Evolutionary conservation across 805 yeast species (phyloP).

Genomic region (Tetrapisispora iriomotensis): DNA sequence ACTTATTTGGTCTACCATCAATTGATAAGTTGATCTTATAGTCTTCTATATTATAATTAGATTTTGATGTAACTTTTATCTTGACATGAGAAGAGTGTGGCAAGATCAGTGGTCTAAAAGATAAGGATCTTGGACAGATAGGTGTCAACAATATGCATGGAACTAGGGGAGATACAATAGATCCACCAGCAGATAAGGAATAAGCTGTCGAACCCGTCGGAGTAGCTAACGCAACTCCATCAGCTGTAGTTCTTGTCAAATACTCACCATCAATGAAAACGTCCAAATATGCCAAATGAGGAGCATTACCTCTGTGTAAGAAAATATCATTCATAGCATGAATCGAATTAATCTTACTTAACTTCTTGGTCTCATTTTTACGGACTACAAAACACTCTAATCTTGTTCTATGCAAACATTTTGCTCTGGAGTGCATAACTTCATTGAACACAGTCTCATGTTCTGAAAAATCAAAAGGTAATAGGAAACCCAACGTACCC

Average conservation of each 20-base stretch:
- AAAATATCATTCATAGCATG: conserved; percentile 92
- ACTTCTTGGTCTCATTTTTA: conserved; percentile 15
- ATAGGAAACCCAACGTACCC: conserved; percentile 82
- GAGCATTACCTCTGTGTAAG: conserved; percentile 79
- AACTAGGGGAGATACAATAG: conserved; percentile 83
- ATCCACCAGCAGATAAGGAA: conserved; percentile 81
- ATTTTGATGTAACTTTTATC: conserved; percentile 47
- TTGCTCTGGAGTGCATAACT: conserved; percentile 59
- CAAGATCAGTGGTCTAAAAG: conserved; percentile 79
- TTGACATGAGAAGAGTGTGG: conserved; percentile 71
- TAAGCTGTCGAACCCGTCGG: conserved; percentile 97
- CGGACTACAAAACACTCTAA: conserved; percentile 62
- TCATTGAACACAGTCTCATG: conserved; percentile 49
- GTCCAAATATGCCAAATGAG: conserved; percentile 75
- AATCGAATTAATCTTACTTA: conserved; percentile 4
- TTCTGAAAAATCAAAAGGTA: conserved; percentile 73
- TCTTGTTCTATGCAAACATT: conserved; percentile 67
- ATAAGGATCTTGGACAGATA: conserved; percentile 80
- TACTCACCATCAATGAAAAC: conserved; percentile 77
- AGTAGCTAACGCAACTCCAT: conserved; percentile 75
- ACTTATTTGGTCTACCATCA: conserved; percentile 74
- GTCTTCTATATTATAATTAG: conserved; percentile 19
- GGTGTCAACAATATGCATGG: conserved; percentile 79
- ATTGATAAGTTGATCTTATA: conserved; percentile 42
- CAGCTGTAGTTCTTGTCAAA: conserved; percentile 84